phyloP scores from a whole-genome alignment of 2,329 filamentous ascomycete genomes.

The Microcyclospora pomicola region DNA sequence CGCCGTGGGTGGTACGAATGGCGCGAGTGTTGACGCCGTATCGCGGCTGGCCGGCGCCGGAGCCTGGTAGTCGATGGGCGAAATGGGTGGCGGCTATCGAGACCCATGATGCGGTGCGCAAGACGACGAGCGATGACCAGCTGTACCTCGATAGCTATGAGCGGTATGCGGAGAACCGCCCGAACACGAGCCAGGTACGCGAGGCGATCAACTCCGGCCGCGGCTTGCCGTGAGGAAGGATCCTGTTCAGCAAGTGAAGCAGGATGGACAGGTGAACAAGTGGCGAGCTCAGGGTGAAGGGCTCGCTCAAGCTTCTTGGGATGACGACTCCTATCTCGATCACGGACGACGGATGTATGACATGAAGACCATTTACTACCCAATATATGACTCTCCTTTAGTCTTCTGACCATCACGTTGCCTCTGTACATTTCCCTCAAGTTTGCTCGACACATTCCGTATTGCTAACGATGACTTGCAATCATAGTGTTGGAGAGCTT shows the following conservation, averaged over 20 bases:
- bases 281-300: too few relatives aligned
- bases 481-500: too few relatives aligned
- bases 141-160: constrained; percentile 55
- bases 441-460: too few relatives aligned
- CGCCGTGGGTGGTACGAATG: constrained; percentile 59
- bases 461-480: too few relatives aligned
- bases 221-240: constrained; percentile 32
- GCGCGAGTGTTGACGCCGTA: constrained; percentile 52
- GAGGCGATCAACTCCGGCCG: constrained; percentile 47
- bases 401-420: too few relatives aligned
- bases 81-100: constrained; percentile 60
- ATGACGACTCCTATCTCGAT: too few relatives aligned
- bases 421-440: too few relatives aligned
- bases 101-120: constrained; percentile 45
- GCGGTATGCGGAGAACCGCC: constrained; percentile 48
- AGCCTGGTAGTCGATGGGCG: constrained; percentile 50
- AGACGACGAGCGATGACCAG: constrained; percentile 53
- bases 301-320: too few relatives aligned
- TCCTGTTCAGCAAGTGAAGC: too few relatives aligned
- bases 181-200: constrained; percentile 43
- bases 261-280: too few relatives aligned
- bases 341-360: background rate
- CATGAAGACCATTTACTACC: background rate
- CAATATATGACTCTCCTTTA: background rate
- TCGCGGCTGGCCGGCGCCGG: constrained; percentile 51